Base-by-base conservation (phyloP, 2,329 filamentous ascomycete species). In the Aspergillus caelatus region DNA sequence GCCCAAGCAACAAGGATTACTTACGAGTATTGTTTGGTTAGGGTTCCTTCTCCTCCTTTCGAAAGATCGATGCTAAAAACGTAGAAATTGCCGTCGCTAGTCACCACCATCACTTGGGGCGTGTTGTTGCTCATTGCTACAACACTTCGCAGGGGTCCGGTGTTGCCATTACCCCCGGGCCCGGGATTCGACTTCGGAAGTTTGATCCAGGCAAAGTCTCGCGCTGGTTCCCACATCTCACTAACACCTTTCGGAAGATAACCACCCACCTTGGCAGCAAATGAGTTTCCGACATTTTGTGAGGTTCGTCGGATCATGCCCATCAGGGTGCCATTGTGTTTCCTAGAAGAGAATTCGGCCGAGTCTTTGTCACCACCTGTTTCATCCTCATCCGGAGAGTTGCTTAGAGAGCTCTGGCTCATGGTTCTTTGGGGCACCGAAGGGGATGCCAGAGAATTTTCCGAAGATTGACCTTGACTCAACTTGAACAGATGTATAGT, bases 81-180 rank as follows among this genome's bases (percentile, higher is more conserved):
- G 71, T 95, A 97, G 74, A 97, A 98, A 28, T 90, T 90, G 11
- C 95, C 95, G 75, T 99, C 95, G 71, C 91, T 97, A 0, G 95
- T 99, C 16, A 97, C 94, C 0, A 98, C 92, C 94, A 99, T 98
- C 56, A 99, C 92, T 72, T 98, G 94, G 0, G 95, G 95, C 30
- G 91, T 94, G 75, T 89, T 96, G 73, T 90, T 95, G 75, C 92
- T 97, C 90, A 99, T 96, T 10, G 95, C 94, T 50, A 99, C 95
- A n/a, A 99, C 94, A 68, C 93, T 97, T 68, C 91, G 85, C 46
- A 96, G 79, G 0, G 92, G 89, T 0, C 84, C 82, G n/a, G 73
- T 74, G 41, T 78, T 73, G 28, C 79, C 79, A 36, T 70, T 72
- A 10, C 71, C 73, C 8, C 75, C 78, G 66, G 62, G 73, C 52